Evolutionary conservation across 768 basidiomycete species (phyloP).

Genomic region (Hygrocybe coccinea): DNA sequence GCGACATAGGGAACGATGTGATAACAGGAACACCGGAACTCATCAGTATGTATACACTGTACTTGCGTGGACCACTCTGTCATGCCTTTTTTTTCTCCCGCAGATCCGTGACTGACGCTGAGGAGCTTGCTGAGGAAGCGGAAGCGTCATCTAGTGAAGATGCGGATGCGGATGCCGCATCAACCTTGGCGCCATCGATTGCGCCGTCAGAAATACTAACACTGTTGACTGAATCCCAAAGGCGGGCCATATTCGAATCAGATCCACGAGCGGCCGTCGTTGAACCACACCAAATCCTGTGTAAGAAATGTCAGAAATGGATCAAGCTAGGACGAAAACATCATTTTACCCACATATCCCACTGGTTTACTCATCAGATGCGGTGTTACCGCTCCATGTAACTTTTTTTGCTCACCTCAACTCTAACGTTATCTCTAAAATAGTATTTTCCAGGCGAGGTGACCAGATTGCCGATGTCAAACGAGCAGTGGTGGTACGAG

Average conservation of each 20-base stretch:
- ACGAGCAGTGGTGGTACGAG: constrained; percentile 33
- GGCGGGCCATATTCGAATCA: constrained; percentile 47
- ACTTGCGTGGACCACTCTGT: no score
- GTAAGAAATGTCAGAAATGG: constrained; percentile 62
- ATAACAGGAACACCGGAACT: constrained; percentile 30
- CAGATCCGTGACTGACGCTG: not conserved
- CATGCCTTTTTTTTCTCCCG: no score
- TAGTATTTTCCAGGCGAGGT: constrained; percentile 39
- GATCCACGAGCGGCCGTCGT: constrained; percentile 51
- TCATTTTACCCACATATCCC: constrained; percentile 37
- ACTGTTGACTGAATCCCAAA: constrained; percentile 38
- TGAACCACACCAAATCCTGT: constrained; percentile 49
- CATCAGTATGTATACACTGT: constrained; percentile 2
- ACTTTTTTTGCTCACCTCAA: constrained; percentile 15
- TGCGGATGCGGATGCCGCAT: constrained; percentile 20
- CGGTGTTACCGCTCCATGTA: constrained; percentile 45
- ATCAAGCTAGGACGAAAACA: constrained; percentile 43
- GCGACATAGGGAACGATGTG: constrained; percentile 51
- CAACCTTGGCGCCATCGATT: constrained; percentile 27
- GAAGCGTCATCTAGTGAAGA: constrained; percentile 9
- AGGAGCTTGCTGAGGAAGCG: constrained; percentile 2
- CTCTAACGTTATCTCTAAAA: constrained; percentile 2
- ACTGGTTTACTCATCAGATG: constrained; percentile 53
- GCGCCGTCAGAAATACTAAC: constrained; percentile 8
- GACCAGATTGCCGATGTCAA: constrained; percentile 59